Evolutionary conservation across 148 eudicot species (phyloP).

Genomic region (Fagopyrum tataricum): DNA sequence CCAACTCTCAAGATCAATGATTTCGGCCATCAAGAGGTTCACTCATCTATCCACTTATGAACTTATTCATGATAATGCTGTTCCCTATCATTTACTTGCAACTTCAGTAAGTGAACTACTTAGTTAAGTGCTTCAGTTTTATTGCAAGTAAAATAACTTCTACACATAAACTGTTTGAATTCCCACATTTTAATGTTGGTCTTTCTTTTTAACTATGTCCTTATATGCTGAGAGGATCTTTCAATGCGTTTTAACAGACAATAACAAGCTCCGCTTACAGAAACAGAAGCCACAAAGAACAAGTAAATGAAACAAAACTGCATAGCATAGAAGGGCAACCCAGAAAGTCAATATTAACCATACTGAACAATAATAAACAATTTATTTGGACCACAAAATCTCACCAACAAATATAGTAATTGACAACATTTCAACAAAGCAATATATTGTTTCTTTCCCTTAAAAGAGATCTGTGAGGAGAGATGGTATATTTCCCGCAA

Average conservation of each 20-base stretch:
- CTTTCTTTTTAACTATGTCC: no score
- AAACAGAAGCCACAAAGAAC: not conserved
- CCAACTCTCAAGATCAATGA: not conserved
- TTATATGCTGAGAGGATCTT: no score
- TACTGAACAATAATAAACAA: not conserved
- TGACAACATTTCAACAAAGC: not conserved
- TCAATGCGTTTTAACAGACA: not conserved
- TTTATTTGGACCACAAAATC: not conserved
- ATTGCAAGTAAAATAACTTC: no score
- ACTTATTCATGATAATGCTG: not conserved
- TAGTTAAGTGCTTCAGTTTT: no score
- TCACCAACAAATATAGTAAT: not conserved
- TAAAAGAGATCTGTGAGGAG: not conserved
- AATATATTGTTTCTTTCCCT: not conserved
- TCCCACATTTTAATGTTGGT: no score
- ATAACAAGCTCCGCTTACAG: not conserved
- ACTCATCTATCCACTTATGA: not conserved
- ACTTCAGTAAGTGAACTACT: not conserved
- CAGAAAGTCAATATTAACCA: not conserved
- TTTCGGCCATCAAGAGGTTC: not conserved
- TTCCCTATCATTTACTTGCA: not conserved
- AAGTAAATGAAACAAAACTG: not conserved
- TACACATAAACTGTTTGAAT: no score
- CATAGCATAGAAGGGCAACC: not conserved
- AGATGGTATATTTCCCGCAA: no score